phyloP scores from a whole-genome alignment of 2,329 filamentous ascomycete genomes.

The Penicillium polonicum region DNA sequence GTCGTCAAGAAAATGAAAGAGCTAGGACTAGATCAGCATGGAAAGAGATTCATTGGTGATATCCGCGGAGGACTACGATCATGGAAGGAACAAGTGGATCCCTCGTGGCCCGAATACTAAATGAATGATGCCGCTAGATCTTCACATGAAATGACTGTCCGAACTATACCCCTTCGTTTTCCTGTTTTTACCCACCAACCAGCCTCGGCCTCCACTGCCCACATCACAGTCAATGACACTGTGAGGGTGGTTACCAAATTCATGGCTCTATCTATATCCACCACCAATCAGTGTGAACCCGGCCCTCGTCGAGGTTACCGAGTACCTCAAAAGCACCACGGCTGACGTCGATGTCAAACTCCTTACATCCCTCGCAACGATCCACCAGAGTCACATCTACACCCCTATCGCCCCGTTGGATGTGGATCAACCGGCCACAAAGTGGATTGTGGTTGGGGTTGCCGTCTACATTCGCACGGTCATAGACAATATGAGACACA shows the following conservation, averaged over 20 bases:
- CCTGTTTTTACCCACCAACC: background rate
- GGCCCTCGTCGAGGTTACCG: constrained; percentile 47
- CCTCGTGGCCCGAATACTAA: constrained; percentile 43
- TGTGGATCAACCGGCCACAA: constrained; percentile 66
- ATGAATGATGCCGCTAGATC: background rate
- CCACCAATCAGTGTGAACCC: constrained; percentile 52
- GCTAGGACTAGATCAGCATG: constrained; percentile 35
- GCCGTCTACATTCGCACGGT: constrained; percentile 53
- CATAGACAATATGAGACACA: constrained; percentile 66
- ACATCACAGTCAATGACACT: background rate
- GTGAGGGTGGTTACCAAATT: too few relatives aligned
- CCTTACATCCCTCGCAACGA: constrained; percentile 56
- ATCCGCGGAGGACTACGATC: constrained; percentile 44
- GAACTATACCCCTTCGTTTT: background rate
- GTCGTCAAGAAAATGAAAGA: constrained; percentile 45
- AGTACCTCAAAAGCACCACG: constrained; percentile 49
- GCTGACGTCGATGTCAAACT: constrained; percentile 53
- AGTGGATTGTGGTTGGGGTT: constrained; percentile 65
- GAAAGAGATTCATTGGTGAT: constrained; percentile 40
- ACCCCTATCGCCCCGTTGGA: constrained; percentile 55
- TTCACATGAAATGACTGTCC: background rate
- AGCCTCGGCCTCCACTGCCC: background rate
- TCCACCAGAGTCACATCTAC: constrained; percentile 68
- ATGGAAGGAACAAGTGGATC: constrained; percentile 46
- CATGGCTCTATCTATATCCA: constrained; percentile 34